Conservation (phyloP, 2,329 filamentous ascomycete species). For the Penicillium sp. region DNA sequence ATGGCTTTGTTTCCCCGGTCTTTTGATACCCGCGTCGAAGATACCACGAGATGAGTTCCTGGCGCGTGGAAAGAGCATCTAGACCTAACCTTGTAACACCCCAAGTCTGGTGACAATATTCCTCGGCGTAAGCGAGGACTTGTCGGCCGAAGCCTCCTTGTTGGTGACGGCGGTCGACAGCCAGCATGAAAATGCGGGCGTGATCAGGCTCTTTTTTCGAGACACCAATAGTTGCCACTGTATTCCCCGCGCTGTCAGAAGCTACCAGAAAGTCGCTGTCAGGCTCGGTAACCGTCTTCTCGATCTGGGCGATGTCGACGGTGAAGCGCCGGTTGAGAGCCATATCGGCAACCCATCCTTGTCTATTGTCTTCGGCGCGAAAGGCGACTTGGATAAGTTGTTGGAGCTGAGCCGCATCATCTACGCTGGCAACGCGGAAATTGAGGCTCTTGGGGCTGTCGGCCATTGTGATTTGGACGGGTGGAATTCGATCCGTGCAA, state of each 20-base stretch:
- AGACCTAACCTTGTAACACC: slow-evolving; percentile 22
- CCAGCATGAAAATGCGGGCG: slow-evolving; percentile 30
- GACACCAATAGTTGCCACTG: slow-evolving; percentile 27
- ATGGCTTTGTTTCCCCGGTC: slow-evolving; percentile 27
- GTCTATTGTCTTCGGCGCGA: slow-evolving; percentile 43
- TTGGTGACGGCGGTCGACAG: slow-evolving; percentile 27
- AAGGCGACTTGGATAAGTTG: slow-evolving; percentile 48
- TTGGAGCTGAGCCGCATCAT: slow-evolving; percentile 43
- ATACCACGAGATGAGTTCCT: slow-evolving; percentile 36
- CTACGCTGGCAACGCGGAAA: slow-evolving; percentile 44
- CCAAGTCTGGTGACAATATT: slow-evolving; percentile 30
- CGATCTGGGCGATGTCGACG: slow-evolving; percentile 27
- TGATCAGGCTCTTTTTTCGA: slow-evolving; percentile 16
- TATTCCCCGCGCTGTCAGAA: slow-evolving; percentile 4
- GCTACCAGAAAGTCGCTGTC: slow-evolving; percentile 34
- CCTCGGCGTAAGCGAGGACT: slow-evolving; percentile 34
- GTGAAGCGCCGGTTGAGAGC: slow-evolving; percentile 31
- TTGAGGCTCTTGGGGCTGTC: slow-evolving; percentile 25
- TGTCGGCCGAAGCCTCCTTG: slow-evolving; percentile 28
- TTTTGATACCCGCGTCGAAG: slow-evolving; percentile 30
- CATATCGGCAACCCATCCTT: slow-evolving; percentile 42
- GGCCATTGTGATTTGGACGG: background rate
- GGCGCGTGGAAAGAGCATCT: slow-evolving; percentile 35
- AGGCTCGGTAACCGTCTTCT: slow-evolving; percentile 30
- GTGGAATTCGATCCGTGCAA: background rate